phyloP scores from a whole-genome alignment of 2,329 filamentous ascomycete species.

The Aspergillus amoenus region DNA sequence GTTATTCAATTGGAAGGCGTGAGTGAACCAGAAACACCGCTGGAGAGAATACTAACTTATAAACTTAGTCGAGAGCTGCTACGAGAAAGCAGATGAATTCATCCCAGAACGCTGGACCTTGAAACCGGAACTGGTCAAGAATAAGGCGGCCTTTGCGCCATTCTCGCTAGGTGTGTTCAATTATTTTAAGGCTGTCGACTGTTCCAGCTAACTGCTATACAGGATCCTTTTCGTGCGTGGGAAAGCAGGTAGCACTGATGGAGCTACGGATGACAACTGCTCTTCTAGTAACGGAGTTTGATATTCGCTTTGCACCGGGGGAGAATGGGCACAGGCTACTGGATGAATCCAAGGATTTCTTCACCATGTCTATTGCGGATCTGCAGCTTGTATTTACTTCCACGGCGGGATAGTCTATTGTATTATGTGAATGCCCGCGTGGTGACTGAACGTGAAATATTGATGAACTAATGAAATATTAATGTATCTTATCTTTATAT shows the following conservation, averaged over 20 bases:
- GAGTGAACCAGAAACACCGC: rapidly evolving
- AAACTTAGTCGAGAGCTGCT: neutral
- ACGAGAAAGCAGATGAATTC: neutral
- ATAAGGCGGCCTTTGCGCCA: neutral
- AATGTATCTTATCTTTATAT: too few relatives aligned
- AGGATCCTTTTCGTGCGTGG: neutral
- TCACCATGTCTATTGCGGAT: neutral
- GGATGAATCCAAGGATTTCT: neutral
- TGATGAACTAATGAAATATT: too few relatives aligned
- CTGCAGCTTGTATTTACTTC: neutral
- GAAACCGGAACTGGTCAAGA: neutral
- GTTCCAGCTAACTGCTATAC: neutral
- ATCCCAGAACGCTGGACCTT: conserved; percentile 6
- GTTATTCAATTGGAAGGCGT: neutral
- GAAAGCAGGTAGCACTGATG: conserved; percentile 3
- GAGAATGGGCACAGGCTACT: neutral
- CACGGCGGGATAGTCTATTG: too few relatives aligned
- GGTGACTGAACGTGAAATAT: too few relatives aligned
- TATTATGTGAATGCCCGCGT: too few relatives aligned
- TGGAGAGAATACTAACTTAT: neutral
- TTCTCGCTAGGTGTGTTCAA: too few relatives aligned
- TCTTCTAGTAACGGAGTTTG: neutral
- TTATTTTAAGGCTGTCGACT: too few relatives aligned
- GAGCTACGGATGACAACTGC: neutral
- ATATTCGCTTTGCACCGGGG: conserved; percentile 5